A percentile compares a stretch with the other conserved stretches of the same genome.
Evolutionary conservation across 148 eudicot genomes (phyloP).

Genomic region (Cornus florida): DNA sequence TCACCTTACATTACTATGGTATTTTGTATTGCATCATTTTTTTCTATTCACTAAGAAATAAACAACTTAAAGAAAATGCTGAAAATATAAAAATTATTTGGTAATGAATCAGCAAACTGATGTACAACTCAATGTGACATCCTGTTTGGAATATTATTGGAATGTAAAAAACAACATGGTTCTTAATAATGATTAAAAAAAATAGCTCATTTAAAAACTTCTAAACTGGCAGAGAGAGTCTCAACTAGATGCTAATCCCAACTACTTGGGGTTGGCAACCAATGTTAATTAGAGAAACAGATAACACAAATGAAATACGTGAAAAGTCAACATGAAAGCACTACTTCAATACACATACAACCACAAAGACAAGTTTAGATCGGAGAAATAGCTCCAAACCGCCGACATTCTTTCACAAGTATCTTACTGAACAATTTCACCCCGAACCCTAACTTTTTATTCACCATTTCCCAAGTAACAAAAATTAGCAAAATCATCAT

Average conservation of each 20-base stretch:
- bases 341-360: not conserved
- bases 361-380: not conserved
- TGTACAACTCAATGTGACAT: not conserved
- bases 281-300: not conserved
- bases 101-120: not conserved
- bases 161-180: not conserved
- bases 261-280: slow-evolving; percentile 10
- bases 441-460: slow-evolving; percentile 4
- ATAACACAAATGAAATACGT: not conserved
- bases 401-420: not conserved
- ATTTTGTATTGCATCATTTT: too few relatives aligned
- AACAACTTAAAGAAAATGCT: not conserved
- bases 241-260: not conserved
- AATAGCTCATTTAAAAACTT: slow-evolving; percentile 4
- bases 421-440: not conserved
- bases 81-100: not conserved
- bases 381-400: not conserved
- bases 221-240: not conserved
- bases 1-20: too few relatives aligned
- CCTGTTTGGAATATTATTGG: not conserved
- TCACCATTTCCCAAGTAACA: not conserved
- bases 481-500: not conserved
- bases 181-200: not conserved
- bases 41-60: not conserved
- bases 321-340: not conserved